A percentile compares a stretch with the other conserved stretches of the same genome.
Conservation (phyloP, 2,329 filamentous ascomycete genomes). For the Shiraia sp. region DNA sequence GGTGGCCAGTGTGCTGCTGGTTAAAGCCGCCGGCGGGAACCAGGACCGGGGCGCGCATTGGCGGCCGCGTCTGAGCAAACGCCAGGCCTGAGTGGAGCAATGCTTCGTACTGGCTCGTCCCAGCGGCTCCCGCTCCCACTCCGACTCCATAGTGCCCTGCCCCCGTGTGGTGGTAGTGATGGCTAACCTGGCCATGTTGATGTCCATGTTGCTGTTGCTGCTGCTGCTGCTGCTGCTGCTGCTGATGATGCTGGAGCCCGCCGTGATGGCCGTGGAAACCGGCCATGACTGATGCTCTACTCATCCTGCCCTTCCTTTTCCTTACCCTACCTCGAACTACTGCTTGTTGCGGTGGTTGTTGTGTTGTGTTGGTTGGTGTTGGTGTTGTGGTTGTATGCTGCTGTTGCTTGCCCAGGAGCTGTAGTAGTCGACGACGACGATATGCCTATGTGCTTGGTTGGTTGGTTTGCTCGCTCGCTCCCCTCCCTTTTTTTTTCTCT, state of each 20-base stretch:
- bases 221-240: conserved; percentile 11
- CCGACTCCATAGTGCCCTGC: conserved; percentile 22
- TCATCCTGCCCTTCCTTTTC: conserved; percentile 23
- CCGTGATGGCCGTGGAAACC: conserved; percentile 24
- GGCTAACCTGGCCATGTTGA: too few relatives aligned
- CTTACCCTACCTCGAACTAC: too few relatives aligned
- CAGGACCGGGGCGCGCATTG: conserved; percentile 47
- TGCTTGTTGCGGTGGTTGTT: too few relatives aligned
- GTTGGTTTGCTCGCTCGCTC: too few relatives aligned
- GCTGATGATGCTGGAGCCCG: conserved; percentile 10
- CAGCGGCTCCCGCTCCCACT: neutral
- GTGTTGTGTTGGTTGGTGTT: too few relatives aligned
- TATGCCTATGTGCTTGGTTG: too few relatives aligned
- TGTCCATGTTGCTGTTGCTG: conserved; percentile 2
- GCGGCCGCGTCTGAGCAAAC: conserved; percentile 45
- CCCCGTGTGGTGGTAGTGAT: conserved; percentile 9
- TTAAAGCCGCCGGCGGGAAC: conserved; percentile 38
- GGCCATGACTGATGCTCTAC: conserved; percentile 34
- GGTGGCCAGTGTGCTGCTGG: conserved; percentile 38
- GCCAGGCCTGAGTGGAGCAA: conserved; percentile 31
- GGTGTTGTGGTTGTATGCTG: neutral
- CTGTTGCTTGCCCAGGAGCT: neutral
- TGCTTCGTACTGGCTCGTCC: conserved; percentile 26
- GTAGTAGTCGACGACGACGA: neutral
- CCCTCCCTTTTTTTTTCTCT: too few relatives aligned